These are phyloP conservation scores for Leucogyrophana mollusca DNA, from an alignment of 768 basidiomycete species.

Conservation along the genomic window DNA sequence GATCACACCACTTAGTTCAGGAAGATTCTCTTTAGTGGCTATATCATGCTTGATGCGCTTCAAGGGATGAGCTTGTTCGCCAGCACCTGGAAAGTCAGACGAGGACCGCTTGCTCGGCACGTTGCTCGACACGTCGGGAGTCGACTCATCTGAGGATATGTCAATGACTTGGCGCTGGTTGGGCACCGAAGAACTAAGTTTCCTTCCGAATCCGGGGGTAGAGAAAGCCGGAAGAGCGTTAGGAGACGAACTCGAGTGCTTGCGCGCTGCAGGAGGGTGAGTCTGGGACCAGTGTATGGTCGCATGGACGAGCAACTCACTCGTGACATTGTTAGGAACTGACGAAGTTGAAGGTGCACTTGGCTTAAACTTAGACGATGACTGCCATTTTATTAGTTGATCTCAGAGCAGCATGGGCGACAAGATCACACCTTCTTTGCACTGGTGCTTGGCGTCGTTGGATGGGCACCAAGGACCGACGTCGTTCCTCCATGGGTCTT, in stretches of 20 bases:
- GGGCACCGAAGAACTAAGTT: constrained; percentile 12
- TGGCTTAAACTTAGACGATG: constrained; percentile 46
- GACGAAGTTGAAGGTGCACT: constrained; percentile 5
- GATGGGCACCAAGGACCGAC: not conserved
- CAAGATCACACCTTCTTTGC: not conserved
- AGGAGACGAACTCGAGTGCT: constrained; percentile 14
- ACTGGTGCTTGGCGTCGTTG: not conserved
- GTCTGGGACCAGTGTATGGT: not conserved
- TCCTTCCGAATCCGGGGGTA: constrained; percentile 43
- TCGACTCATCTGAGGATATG: constrained; percentile 11
- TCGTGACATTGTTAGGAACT: not conserved
- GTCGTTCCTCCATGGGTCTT: not conserved
- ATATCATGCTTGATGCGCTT: constrained; percentile 32
- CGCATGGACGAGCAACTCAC: not conserved
- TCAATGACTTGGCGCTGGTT: constrained; percentile 13
- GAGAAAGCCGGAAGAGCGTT: constrained; percentile 42
- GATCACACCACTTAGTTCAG: constrained; percentile 4
- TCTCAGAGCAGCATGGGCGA: too few relatives aligned
- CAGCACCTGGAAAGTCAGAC: constrained; percentile 12
- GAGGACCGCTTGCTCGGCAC: constrained; percentile 32
- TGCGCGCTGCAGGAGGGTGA: constrained; percentile 22
- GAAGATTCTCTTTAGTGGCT: constrained; percentile 26
- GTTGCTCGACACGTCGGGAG: not conserved
- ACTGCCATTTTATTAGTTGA: not conserved
- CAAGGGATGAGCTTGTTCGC: constrained; percentile 8